Evolutionary conservation across 1,284 basidiomycete species (phyloP).

Genomic region (Puccinia coronata): DNA sequence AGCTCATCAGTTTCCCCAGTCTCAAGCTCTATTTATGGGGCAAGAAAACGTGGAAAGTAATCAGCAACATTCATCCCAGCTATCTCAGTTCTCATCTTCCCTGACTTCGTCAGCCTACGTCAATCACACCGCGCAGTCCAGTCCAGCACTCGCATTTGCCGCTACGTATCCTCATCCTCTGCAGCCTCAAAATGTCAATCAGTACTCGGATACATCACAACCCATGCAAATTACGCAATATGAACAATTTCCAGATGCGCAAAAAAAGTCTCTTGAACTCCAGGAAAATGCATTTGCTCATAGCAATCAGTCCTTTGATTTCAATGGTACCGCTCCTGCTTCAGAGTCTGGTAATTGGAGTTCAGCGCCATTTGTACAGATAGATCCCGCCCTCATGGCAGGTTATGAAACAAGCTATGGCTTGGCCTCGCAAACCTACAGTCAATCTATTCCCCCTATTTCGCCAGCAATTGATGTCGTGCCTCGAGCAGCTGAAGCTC

Average conservation of each 20-base stretch:
- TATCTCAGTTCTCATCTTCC: conserved; percentile 10
- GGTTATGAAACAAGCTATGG: conserved; percentile 1
- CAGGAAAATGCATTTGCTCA: neutral
- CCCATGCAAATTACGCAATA: neutral
- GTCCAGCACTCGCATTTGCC: conserved; percentile 6
- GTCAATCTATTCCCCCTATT: conserved; percentile 11
- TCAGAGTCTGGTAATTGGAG: conserved; percentile 1
- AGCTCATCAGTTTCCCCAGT: neutral
- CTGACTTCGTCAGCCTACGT: neutral
- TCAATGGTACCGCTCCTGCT: neutral
- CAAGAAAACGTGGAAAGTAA: neutral
- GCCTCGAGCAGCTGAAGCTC: neutral
- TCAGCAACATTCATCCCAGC: conserved; percentile 11
- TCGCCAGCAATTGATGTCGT: conserved; percentile 14
- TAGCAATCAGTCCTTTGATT: neutral
- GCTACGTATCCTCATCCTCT: conserved; percentile 14
- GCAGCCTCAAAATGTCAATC: conserved; percentile 27
- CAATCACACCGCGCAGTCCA: conserved; percentile 12
- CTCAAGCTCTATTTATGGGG: conserved; percentile 20
- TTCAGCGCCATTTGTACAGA: conserved; percentile 2
- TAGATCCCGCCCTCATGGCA: conserved; percentile 22
- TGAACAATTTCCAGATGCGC: neutral
- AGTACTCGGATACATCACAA: neutral
- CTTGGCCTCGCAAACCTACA: neutral
- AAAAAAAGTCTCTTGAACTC: neutral